Base-by-base conservation (phyloP, 1,284 basidiomycete genomes). In the Cryptococcus jaspeensis region DNA sequence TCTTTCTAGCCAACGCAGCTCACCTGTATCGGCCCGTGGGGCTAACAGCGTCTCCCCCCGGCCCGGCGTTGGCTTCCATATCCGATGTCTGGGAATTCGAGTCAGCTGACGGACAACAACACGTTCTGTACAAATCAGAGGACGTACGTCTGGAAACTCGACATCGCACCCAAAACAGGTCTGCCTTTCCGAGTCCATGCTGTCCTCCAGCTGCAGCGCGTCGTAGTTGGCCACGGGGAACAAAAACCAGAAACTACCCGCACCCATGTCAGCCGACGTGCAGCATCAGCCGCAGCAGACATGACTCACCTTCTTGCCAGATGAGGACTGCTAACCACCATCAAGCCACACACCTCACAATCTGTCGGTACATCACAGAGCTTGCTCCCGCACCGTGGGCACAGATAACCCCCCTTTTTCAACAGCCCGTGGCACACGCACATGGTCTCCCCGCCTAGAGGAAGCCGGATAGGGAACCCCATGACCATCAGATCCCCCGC, bases 291-390 rank as follows among this genome's bases (percentile, higher is more conserved):
- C n/a, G 12, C 59, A 53, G 63, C 66, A 68, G n/a, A 43, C 50
- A 44, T 7, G 32, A 83, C 89, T 61, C 76, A 92, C 91, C 92
- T 96, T 63, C 95, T 82, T 22, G 95, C 95, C 47, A 99, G 82
- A 80, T 99, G 96, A 6, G 96, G 95, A 54, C 91, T 92, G 79
- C 91, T 94, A 62, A 99, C 95, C 62, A 99, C 90, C 85, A 98
- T 97, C 63, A 99, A 81, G 2, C 92, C 92, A 71, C 95, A 99
- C 32, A 98, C 88, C 68, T 95, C 90, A 73, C 95, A 99, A 73
- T 99, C 96, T 6, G 95, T 99, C 39, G 95, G 95, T 2, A 98
- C 92, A 70, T 99, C 94, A 81, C 95, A 99, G 38, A 98, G 83
- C 80, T 95, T 92, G 52, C 88, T 85, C 41, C 86, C 83, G 73